Conservation (phyloP, 2,329 filamentous ascomycete genomes). For the Colletotrichum sp. region DNA sequence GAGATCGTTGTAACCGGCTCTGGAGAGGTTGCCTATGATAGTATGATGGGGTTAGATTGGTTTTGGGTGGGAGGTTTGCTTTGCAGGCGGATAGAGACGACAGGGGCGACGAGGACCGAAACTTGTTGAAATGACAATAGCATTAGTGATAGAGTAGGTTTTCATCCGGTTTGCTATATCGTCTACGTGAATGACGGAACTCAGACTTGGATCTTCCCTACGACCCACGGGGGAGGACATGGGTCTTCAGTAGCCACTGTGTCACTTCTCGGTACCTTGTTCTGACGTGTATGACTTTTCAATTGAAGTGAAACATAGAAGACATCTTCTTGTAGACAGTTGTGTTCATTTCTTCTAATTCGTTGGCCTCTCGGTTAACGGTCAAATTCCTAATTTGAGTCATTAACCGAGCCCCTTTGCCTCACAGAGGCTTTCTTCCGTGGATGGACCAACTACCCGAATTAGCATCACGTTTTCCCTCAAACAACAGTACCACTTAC, state of each 20-base stretch:
- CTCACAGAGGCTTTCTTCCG: neutral
- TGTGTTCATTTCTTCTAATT: rapidly evolving
- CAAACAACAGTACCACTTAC: neutral
- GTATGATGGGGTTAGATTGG: neutral
- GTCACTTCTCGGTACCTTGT: neutral
- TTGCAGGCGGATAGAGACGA: too few species aligned
- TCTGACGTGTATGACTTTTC: rapidly evolving
- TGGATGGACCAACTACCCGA: neutral
- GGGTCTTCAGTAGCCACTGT: neutral
- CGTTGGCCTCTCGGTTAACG: rapidly evolving
- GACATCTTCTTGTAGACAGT: neutral
- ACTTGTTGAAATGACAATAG: too few species aligned
- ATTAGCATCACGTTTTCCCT: neutral
- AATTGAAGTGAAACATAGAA: neutral
- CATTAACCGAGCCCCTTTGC: rapidly evolving
- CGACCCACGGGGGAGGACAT: neutral
- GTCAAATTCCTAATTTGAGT: rapidly evolving
- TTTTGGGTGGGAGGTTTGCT: neutral
- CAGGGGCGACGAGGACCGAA: too few species aligned
- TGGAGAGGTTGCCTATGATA: neutral
- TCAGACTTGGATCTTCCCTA: too few species aligned
- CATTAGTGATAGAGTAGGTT: neutral
- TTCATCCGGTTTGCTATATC: too few species aligned
- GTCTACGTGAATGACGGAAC: too few species aligned
- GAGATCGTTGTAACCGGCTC: neutral